Percentiles rank a stretch among this genome's conserved stretches.
Conservation (phyloP, 2,329 filamentous ascomycete species). For the Arthrobotrys iridis region DNA sequence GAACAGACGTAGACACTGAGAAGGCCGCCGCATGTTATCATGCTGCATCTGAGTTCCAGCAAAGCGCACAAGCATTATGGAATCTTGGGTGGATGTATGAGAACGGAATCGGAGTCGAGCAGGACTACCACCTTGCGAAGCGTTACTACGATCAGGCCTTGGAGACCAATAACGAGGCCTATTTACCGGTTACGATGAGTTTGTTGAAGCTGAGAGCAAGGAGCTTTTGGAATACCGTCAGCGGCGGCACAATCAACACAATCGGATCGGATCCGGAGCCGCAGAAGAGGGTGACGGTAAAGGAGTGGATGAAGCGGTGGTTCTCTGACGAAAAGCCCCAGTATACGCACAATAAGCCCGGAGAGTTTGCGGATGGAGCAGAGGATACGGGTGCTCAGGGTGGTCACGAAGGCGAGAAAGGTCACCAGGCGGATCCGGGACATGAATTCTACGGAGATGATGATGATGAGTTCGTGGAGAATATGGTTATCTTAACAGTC, state of each 20-base stretch:
- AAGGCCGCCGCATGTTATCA: slow-evolving; percentile 95
- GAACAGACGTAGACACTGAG: slow-evolving; percentile 75
- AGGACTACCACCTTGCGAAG: slow-evolving; percentile 97
- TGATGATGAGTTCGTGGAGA: slow-evolving; percentile 84
- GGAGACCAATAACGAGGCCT: slow-evolving; percentile 91
- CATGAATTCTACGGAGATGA: slow-evolving; percentile 68
- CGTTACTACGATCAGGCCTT: slow-evolving; percentile 93
- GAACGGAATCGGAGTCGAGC: slow-evolving; percentile 88
- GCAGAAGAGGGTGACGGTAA: slow-evolving; percentile 55
- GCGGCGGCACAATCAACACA: slow-evolving; percentile 84
- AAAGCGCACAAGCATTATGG: slow-evolving; percentile 94
- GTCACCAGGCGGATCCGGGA: slow-evolving; percentile 10
- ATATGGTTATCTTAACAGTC: slow-evolving; percentile 81
- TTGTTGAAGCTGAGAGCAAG: slow-evolving; percentile 83
- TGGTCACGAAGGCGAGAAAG: slow-evolving; percentile 29
- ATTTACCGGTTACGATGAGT: slow-evolving; percentile 88
- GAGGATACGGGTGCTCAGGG: slow-evolving; percentile 16
- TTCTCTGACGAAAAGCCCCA: slow-evolving; percentile 56
- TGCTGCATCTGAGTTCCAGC: slow-evolving; percentile 87
- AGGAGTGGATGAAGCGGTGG: slow-evolving; percentile 58
- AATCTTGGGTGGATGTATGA: slow-evolving; percentile 99
- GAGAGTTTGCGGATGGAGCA: slow-evolving; percentile 46
- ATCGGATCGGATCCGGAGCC: slow-evolving; percentile 54
- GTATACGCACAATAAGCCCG: slow-evolving; percentile 54
- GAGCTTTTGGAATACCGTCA: slow-evolving; percentile 94